Evolutionary conservation across 176 grass and related monocot genomes (phyloP).

Genomic region (Eremochloa ophiuroides): DNA sequence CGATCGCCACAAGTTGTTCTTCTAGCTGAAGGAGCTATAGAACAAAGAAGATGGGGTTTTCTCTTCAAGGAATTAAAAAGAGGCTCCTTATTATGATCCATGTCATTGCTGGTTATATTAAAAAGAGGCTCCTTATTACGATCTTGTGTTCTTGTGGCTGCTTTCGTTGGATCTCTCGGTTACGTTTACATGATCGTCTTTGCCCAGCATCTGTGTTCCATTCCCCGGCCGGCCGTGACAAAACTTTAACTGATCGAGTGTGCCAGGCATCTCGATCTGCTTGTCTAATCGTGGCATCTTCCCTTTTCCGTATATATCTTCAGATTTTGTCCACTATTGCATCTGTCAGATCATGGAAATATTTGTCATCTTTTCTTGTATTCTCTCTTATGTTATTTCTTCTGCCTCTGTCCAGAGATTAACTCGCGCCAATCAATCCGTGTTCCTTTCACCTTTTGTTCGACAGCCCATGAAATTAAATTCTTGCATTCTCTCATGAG

Average conservation of each 20-base stretch:
- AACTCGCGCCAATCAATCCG: too few species aligned
- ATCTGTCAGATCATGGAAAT: constrained; percentile 5
- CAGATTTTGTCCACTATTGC: background rate
- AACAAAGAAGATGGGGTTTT: background rate
- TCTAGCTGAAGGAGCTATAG: background rate
- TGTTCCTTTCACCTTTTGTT: too few species aligned
- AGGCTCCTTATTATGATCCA: too few species aligned
- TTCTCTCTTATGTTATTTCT: background rate
- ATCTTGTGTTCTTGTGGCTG: too few species aligned
- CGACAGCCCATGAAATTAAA: too few species aligned
- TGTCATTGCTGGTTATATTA: too few species aligned
- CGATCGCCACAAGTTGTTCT: too few species aligned
- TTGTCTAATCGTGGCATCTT: constrained; percentile 7
- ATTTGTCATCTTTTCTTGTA: background rate
- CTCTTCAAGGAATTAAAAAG: background rate
- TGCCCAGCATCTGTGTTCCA: background rate
- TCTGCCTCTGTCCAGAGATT: too few species aligned
- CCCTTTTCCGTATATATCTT: background rate
- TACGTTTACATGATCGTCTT: background rate
- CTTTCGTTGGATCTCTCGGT: constrained; percentile 18
- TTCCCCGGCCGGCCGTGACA: too few species aligned
- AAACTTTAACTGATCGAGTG: background rate
- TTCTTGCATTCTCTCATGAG: background rate
- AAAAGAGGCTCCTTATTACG: too few species aligned
- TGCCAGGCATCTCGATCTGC: background rate